Base-by-base conservation (phyloP, 139 green algal species). In the Asterochloris erici region DNA sequence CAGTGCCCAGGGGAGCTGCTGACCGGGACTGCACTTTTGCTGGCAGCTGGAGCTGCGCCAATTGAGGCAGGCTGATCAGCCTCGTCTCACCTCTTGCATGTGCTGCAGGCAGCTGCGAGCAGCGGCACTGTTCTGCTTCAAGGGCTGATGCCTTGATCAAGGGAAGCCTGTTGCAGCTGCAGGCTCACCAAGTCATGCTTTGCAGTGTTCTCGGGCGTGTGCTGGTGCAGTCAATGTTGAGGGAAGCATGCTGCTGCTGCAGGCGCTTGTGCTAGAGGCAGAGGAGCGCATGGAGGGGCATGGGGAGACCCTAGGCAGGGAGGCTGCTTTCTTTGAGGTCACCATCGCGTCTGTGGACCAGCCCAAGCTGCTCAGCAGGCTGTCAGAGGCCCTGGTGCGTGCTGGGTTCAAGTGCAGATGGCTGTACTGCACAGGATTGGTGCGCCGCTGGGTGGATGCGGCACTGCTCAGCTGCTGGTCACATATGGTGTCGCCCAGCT, bases 341-440 rank as follows among this genome's bases (percentile, higher is more conserved):
- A 98, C 95, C 21, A 91, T 98, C 26, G 93, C 93, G 9, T 94
- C 91, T n/a, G 88, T 92, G 70, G 95, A 99, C 86, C 93, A 96
- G 89, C 95, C 94, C 62, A 98, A 98, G 84, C 90, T 98, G 63
- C 90, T 99, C 10, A 96, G 91, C 89, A 85, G 93, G 27, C 87
- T 99, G 0, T 96, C 92, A 21, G 91, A 97, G 68, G 93, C 89
- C 2, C 87, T 98, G 90, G 94, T 96, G 81, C 81, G 92, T 62
- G 17, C 70, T 68, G 13, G 47, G 6, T 63, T 71, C 66, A 71
- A 54, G 38, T 54, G 4, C 6, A 6, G 38, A 54, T 54, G 38
- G 38, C 38, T 6, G 6, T 54, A 6, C 38, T 54, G 21, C 21
- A 9, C 66, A 71, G 17, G 66, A 71, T 2, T 9, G 66, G 9